These are phyloP conservation scores for Xylariaceae sp. DNA, from an alignment of 2,329 filamentous ascomycete genomes.

Conservation along the genomic window DNA sequence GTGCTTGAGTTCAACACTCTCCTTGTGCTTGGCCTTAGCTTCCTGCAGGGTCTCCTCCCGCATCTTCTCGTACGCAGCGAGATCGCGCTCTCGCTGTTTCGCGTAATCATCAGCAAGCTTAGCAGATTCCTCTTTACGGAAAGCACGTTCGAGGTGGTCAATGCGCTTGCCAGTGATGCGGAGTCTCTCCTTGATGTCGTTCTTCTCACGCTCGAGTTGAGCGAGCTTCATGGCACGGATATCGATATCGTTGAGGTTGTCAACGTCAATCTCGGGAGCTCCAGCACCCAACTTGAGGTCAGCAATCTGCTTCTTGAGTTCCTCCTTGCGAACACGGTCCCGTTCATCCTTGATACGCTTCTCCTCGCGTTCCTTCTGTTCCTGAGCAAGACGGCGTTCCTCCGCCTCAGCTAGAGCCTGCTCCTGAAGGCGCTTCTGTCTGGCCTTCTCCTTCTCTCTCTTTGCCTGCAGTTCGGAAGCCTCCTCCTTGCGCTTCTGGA, in stretches of 20 bases:
- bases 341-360: constrained; percentile 81
- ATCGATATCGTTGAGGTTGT: constrained; percentile 80
- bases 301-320: constrained; percentile 85
- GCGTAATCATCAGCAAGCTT: constrained; percentile 84
- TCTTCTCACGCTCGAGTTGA: constrained; percentile 97
- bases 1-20: constrained; percentile 89
- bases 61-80: constrained; percentile 71
- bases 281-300: constrained; percentile 88
- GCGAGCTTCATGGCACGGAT: constrained; percentile 93
- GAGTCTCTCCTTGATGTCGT: constrained; percentile 84
- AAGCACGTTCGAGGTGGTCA: constrained; percentile 94
- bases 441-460: constrained; percentile 88
- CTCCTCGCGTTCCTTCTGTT: constrained; percentile 85
- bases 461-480: constrained; percentile 83
- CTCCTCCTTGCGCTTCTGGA: constrained; percentile 95
- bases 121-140: constrained; percentile 92
- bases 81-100: constrained; percentile 70
- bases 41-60: constrained; percentile 75
- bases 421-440: constrained; percentile 77
- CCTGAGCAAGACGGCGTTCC: constrained; percentile 79
- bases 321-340: constrained; percentile 84
- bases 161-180: constrained; percentile 91
- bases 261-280: constrained; percentile 66
- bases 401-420: constrained; percentile 88
- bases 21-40: constrained; percentile 81